Evolutionary conservation across 2,329 filamentous ascomycete genomes (phyloP).

Genomic region (Stemphylium vesicarium): DNA sequence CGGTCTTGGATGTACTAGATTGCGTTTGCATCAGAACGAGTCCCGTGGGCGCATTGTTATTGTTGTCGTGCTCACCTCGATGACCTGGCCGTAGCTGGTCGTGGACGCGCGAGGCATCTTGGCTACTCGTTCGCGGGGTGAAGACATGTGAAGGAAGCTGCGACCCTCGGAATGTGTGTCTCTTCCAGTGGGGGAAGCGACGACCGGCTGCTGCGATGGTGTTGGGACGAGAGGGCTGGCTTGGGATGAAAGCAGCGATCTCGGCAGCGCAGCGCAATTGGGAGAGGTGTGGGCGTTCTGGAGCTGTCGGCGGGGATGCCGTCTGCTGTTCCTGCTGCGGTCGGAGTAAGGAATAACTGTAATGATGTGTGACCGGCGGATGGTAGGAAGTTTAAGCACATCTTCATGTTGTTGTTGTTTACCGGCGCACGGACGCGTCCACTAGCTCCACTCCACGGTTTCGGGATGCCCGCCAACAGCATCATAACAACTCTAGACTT

Average conservation of each 20-base stretch:
- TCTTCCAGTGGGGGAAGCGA: slow-evolving; percentile 18
- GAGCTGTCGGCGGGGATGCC: slow-evolving; percentile 25
- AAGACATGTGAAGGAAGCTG: slow-evolving; percentile 33
- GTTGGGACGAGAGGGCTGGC: slow-evolving; percentile 14
- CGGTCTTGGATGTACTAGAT: slow-evolving; percentile 68
- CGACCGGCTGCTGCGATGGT: slow-evolving; percentile 12
- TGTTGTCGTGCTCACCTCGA: slow-evolving; percentile 78
- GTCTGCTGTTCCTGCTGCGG: slow-evolving; percentile 27
- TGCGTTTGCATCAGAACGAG: slow-evolving; percentile 14
- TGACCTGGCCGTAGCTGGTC: slow-evolving; percentile 79
- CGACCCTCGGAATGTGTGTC: slow-evolving; percentile 14
- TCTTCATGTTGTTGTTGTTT: slow-evolving; percentile 35
- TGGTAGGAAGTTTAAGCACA: slow-evolving; percentile 38
- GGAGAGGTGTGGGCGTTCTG: slow-evolving; percentile 15
- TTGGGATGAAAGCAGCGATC: slow-evolving; percentile 26
- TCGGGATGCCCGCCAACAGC: slow-evolving; percentile 30
- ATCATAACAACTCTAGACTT: slow-evolving; percentile 32
- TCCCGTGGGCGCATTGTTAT: slow-evolving; percentile 24
- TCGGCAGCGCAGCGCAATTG: slow-evolving; percentile 22
- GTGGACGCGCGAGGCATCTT: slow-evolving; percentile 41
- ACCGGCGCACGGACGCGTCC: slow-evolving; percentile 18
- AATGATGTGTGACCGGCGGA: slow-evolving; percentile 44
- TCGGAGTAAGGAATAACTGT: slow-evolving; percentile 44
- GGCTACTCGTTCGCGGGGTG: slow-evolving; percentile 34
- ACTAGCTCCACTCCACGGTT: slow-evolving; percentile 30